These are phyloP conservation scores for Obelidium mucronatum DNA, from an alignment of 192 early-diverging fungal species.

Conservation along the genomic window DNA sequence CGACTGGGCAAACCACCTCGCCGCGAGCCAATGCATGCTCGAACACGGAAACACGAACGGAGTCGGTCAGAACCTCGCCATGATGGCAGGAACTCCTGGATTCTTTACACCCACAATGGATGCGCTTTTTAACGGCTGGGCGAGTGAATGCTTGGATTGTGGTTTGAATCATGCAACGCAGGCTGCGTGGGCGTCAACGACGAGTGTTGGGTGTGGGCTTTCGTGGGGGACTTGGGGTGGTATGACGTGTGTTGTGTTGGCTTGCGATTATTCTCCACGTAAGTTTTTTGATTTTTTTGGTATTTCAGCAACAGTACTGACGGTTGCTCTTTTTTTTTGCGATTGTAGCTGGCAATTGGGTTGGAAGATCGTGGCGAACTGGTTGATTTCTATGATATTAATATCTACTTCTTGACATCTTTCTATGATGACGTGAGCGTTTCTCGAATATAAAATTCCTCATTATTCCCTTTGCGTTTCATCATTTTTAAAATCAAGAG, in stretches of 20 bases:
- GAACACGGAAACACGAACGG: slow-evolving; percentile 7
- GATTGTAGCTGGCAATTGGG: slow-evolving; percentile 24
- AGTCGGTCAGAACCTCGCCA: slow-evolving; percentile 29
- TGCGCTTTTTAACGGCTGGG: slow-evolving; percentile 23
- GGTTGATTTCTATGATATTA: too few relatives aligned
- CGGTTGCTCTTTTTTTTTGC: too few relatives aligned
- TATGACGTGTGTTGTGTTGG: neutral
- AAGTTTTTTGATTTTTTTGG: too few relatives aligned
- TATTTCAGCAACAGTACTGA: too few relatives aligned
- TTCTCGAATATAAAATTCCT: too few relatives aligned
- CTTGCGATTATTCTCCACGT: slow-evolving; percentile 31
- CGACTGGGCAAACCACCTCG: slow-evolving; percentile 9
- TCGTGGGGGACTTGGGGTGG: neutral
- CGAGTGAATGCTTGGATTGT: neutral
- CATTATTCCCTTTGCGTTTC: too few relatives aligned
- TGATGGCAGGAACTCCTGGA: neutral
- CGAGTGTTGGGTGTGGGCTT: slow-evolving; percentile 27
- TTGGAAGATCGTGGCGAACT: slow-evolving; percentile 13
- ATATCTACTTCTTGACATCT: too few relatives aligned
- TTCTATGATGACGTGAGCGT: too few relatives aligned
- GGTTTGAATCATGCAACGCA: slow-evolving; percentile 34
- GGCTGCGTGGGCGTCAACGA: slow-evolving; percentile 29
- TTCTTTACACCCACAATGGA: too few relatives aligned
- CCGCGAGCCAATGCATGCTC: neutral
- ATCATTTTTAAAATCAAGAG: too few relatives aligned